Base-by-base conservation (phyloP, 768 basidiomycete genomes). In the Neoboletus brunneissimus region DNA sequence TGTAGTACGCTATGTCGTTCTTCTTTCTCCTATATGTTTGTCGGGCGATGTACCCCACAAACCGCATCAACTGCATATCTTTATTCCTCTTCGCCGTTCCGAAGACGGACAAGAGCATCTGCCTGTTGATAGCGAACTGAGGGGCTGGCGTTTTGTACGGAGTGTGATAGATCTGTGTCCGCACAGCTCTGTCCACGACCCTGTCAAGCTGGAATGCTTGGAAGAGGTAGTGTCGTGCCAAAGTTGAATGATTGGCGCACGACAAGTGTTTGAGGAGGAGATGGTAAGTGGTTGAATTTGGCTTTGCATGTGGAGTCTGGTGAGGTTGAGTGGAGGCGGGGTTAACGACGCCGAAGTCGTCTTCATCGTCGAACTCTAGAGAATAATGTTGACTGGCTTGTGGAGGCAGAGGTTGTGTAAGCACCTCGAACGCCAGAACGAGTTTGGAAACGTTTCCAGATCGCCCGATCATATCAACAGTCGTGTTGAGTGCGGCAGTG, bases 361-460 rank as follows among this genome's bases (percentile, higher is more conserved):
- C 55, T 48, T 91, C 84, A 22, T 87, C 86, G 44, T 88, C 86
- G 67, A 85, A 87, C 13, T 82, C 78, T 7, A 79, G 73, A 57
- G 80, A 76, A 53, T 77, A 73, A 60, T 77, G 75, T 40, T 60
- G 55, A 65, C 78, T 73, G 47, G 70, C 75, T 42, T 79, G 76
- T 56, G 74, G 70, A 12, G 87, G 84, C 29, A 91, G 76, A 16
- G 88, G 88, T 47, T 84, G 79, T 0, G 90, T 89, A 55, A 91
- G 81, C 29, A 88, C 84, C 62, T 92, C 91, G 64, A 91, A 93
- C 1, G 86, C 79, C 64, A 84, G 82, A 6, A 92, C 79, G 66
- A 93, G 79, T 61, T 81, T 84, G 5, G 87, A 83, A 38, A 88
- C 70, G 51, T 85, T 72, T 13, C 82, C 79, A 18, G 78, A 64